Percentiles rank a stretch among this genome's conserved stretches.
Conservation (phyloP, 129 eudicot species). For the Dittrichia graveolens region DNA sequence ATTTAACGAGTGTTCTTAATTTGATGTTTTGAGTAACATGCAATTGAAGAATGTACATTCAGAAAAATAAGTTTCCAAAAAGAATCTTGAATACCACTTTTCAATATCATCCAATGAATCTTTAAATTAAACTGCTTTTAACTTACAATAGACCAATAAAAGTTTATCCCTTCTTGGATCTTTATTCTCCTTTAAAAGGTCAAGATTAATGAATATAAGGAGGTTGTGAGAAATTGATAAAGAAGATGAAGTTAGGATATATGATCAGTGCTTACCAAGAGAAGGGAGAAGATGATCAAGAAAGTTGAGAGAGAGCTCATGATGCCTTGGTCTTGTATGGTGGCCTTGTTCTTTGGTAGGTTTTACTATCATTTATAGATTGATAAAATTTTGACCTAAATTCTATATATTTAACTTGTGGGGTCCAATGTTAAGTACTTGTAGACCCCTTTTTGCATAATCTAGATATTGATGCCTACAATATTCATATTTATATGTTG, state of each 20-base stretch:
- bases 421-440: constrained; percentile 29
- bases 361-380: constrained; percentile 40
- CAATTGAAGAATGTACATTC: too few species aligned
- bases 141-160: background rate
- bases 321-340: constrained; percentile 32
- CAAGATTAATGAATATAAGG: background rate
- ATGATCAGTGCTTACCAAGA: constrained; percentile 45
- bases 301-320: constrained; percentile 44
- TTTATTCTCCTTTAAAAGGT: background rate
- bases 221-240: background rate
- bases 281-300: constrained; percentile 43
- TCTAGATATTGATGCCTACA: constrained; percentile 7
- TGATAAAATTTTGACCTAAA: constrained; percentile 37
- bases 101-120: background rate
- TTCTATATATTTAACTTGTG: constrained; percentile 19
- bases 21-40: too few species aligned
- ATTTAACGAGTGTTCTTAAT: background rate
- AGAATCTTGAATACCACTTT: background rate
- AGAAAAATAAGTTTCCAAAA: too few species aligned
- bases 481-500: constrained; percentile 10
- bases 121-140: background rate
- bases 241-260: constrained; percentile 1
- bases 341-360: constrained; percentile 20
- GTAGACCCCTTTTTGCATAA: constrained; percentile 20
- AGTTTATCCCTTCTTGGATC: background rate